A percentile compares a stretch with the other conserved stretches of the same genome.
phyloP scores from a whole-genome alignment of 2,329 filamentous ascomycete species.

The Ceratocystis cubensis region DNA sequence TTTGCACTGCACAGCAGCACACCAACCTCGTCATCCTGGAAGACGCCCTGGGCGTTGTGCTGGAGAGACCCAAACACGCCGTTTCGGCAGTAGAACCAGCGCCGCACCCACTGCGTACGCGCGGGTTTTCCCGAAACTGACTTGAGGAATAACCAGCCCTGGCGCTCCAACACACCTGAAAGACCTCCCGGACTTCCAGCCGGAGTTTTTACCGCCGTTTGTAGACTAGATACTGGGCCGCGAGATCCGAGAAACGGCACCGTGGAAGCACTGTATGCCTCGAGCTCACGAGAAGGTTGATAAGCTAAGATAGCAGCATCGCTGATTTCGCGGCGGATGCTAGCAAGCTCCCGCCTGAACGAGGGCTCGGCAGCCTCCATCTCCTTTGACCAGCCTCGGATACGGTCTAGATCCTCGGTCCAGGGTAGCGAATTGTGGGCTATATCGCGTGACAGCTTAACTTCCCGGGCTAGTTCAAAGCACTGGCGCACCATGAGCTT shows the following conservation, averaged over 20 bases:
- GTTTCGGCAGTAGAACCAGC: conserved; percentile 93
- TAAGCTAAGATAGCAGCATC: conserved; percentile 57
- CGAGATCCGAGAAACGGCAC: conserved; percentile 71
- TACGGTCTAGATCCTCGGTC: conserved; percentile 73
- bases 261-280: conserved; percentile 82
- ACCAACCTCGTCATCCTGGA: conserved; percentile 92
- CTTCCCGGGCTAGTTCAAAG: conserved; percentile 76
- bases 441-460: conserved; percentile 58
- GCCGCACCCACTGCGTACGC: conserved; percentile 73
- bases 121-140: conserved; percentile 78
- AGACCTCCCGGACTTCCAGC: conserved; percentile 22
- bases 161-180: conserved; percentile 58
- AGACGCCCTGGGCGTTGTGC: conserved; percentile 71
- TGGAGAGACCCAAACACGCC: conserved; percentile 93
- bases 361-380: conserved; percentile 81
- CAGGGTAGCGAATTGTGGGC: conserved; percentile 53
- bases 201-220: conserved; percentile 27
- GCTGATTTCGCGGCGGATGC: conserved; percentile 69
- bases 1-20: conserved; percentile 88
- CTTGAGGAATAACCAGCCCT: conserved; percentile 84
- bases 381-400: conserved; percentile 84
- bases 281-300: conserved; percentile 79
- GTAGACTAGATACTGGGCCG: conserved; percentile 44
- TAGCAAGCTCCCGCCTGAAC: conserved; percentile 69
- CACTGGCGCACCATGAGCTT: conserved; percentile 75